A percentile compares a stretch with the other conserved stretches of the same genome.
Evolutionary conservation across 495 filamentous ascomycete genomes (phyloP).

Genomic region (Neurospora hispaniola): DNA sequence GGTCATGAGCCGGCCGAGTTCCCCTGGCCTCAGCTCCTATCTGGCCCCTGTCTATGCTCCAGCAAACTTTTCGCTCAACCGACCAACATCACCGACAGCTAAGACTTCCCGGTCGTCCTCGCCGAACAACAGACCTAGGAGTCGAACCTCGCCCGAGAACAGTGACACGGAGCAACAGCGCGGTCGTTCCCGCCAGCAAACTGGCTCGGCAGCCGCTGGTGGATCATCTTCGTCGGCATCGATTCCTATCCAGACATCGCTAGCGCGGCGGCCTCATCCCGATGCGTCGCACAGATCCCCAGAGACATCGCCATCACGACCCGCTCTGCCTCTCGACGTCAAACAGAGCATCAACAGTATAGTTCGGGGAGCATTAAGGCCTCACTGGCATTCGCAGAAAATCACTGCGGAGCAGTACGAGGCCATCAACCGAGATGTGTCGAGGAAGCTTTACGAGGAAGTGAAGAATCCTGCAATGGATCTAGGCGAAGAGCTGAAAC

Average conservation of each 20-base stretch:
- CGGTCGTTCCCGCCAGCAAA: constrained; percentile 5
- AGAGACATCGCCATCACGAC: constrained; percentile 46
- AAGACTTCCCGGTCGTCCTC: constrained; percentile 26
- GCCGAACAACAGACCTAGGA: constrained; percentile 2
- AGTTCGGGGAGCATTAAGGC: constrained; percentile 65
- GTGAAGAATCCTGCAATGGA: constrained; percentile 47
- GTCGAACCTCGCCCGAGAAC: constrained; percentile 27
- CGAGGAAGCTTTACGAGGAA: constrained; percentile 73
- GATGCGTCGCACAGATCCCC: constrained; percentile 32
- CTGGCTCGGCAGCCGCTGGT: not conserved
- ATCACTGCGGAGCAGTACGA: constrained; percentile 78
- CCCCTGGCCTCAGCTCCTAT: constrained; percentile 56
- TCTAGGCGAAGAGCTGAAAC: constrained; percentile 43
- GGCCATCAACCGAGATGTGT: constrained; percentile 75
- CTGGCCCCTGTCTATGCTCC: constrained; percentile 52
- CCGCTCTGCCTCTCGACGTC: constrained; percentile 52
- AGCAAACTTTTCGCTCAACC: constrained; percentile 47
- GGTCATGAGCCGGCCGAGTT: constrained; percentile 49
- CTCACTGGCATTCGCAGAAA: constrained; percentile 58
- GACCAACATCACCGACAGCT: constrained; percentile 21
- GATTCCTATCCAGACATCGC: not conserved
- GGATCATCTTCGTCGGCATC: not conserved
- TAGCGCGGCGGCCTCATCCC: constrained; percentile 4
- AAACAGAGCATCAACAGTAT: constrained; percentile 76
- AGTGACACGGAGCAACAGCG: constrained; percentile 35